Percentiles rank a stretch among this genome's conserved stretches.
phyloP scores from a whole-genome alignment of 1,284 basidiomycete species.

The Naganishia liquefaciens region DNA sequence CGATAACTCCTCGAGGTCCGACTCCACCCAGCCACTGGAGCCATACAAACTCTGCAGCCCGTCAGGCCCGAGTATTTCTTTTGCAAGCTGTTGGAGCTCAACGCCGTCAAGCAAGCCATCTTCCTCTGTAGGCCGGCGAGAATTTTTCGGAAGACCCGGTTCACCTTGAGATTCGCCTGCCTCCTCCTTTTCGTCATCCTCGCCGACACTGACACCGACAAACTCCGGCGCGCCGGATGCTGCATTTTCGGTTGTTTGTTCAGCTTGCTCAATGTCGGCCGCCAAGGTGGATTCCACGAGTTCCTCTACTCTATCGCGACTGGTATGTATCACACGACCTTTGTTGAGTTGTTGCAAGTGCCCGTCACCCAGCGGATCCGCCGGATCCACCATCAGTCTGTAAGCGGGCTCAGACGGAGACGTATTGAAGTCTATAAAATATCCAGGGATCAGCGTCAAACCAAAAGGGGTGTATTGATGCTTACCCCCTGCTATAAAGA shows the following conservation, averaged over 20 bases:
- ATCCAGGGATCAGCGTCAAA: conserved; percentile 23
- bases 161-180: conserved; percentile 54
- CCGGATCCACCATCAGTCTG: conserved; percentile 66
- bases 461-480: conserved; percentile 7
- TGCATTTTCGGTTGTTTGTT: conserved; percentile 65
- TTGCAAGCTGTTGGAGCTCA: conserved; percentile 65
- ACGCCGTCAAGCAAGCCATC: conserved; percentile 72
- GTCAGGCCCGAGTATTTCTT: conserved; percentile 39
- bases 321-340: conserved; percentile 79
- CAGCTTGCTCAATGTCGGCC: conserved; percentile 57
- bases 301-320: conserved; percentile 62
- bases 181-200: conserved; percentile 48
- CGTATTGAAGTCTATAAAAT: conserved; percentile 88
- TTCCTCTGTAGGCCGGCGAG: conserved; percentile 61
- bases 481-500: conserved; percentile 78
- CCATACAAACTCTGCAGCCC: conserved; percentile 53
- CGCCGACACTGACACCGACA: conserved; percentile 22
- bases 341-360: conserved; percentile 62
- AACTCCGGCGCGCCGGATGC: conserved; percentile 34
- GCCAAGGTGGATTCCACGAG: conserved; percentile 30
- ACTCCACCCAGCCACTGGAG: conserved; percentile 65
- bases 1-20: conserved; percentile 37
- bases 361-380: conserved; percentile 60
- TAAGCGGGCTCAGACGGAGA: conserved; percentile 82
- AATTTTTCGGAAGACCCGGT: conserved; percentile 66